These are phyloP conservation scores for Pharnaceum exiguum DNA, from an alignment of 148 eudicot genomes.

Conservation along the genomic window DNA sequence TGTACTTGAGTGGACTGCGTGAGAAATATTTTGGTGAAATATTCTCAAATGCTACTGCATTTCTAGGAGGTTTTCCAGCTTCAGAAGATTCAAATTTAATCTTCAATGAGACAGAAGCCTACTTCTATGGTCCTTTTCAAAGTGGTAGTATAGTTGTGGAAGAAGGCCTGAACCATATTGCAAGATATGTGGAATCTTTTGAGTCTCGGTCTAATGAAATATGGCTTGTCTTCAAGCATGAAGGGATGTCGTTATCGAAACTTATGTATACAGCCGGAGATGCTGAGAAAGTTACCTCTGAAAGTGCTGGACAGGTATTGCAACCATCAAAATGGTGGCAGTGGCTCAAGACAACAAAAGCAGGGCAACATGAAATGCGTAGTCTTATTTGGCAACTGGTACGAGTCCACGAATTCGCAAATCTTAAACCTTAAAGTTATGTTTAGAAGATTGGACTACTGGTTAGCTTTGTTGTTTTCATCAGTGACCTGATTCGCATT, in stretches of 20 bases:
- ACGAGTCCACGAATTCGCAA: slow-evolving; percentile 11
- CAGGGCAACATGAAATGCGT: slow-evolving; percentile 80
- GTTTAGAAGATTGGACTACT: no score
- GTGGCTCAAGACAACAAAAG: slow-evolving; percentile 85
- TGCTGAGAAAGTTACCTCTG: slow-evolving; percentile 40
- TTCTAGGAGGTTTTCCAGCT: slow-evolving; percentile 31
- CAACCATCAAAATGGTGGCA: slow-evolving; percentile 98
- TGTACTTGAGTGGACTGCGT: slow-evolving; percentile 86
- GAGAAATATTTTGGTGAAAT: slow-evolving; percentile 94
- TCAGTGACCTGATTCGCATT: no score
- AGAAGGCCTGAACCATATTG: slow-evolving; percentile 87
- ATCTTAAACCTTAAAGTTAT: neutral
- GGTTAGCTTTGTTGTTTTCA: no score
- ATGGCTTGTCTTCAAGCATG: slow-evolving; percentile 95
- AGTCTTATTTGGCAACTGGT: slow-evolving; percentile 83
- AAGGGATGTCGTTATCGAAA: slow-evolving; percentile 93
- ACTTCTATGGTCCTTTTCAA: slow-evolving; percentile 24
- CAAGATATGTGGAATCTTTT: slow-evolving; percentile 93
- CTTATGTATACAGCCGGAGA: slow-evolving; percentile 85
- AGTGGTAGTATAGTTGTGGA: slow-evolving; percentile 39
- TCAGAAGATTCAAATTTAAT: slow-evolving; percentile 27
- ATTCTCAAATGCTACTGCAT: slow-evolving; percentile 75
- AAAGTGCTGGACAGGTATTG: slow-evolving; percentile 54
- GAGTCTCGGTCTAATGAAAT: slow-evolving; percentile 89
- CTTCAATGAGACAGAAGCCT: slow-evolving; percentile 18